These are phyloP conservation scores for Exserohilum rostratum DNA, from an alignment of 2,329 filamentous ascomycete species.

Conservation along the genomic window DNA sequence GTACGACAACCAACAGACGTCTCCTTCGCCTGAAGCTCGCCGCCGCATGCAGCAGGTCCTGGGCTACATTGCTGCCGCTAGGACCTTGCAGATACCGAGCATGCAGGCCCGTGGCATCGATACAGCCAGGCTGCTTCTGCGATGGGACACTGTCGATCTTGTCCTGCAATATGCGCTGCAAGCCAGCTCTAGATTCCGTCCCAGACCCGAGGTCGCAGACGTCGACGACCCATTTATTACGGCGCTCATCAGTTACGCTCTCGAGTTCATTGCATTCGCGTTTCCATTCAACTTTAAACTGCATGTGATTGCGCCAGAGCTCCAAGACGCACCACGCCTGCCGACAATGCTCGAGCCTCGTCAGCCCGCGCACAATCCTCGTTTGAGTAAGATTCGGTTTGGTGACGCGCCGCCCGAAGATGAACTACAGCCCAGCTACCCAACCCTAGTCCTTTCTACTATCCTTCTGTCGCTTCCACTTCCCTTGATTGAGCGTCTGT, in stretches of 20 bases:
- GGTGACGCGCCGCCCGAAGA: conserved; percentile 65
- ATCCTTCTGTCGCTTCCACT: conserved; percentile 74
- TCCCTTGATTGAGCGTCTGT: conserved; percentile 66
- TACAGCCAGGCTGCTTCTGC: conserved; percentile 63
- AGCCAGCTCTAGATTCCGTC: conserved; percentile 31
- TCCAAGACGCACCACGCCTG: conserved; percentile 56
- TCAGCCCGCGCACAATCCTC: conserved; percentile 54
- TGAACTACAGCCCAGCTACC: conserved; percentile 44
- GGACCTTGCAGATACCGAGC: conserved; percentile 61
- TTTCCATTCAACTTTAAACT: conserved; percentile 67
- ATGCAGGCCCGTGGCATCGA: conserved; percentile 65
- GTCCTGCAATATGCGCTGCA: conserved; percentile 65
- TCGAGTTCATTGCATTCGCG: conserved; percentile 65
- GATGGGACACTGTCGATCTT: conserved; percentile 67
- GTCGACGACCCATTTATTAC: conserved; percentile 62
- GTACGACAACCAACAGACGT: conserved; percentile 27
- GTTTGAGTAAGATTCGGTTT: conserved; percentile 71
- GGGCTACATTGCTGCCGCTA: conserved; percentile 68
- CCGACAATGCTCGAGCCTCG: conserved; percentile 48
- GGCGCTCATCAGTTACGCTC: conserved; percentile 60
- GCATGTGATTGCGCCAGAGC: conserved; percentile 57
- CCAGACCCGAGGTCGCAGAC: conserved; percentile 19
- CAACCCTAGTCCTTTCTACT: conserved; percentile 65
- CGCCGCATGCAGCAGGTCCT: conserved; percentile 52
- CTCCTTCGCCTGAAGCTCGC: conserved; percentile 37